Conservation (phyloP, 345 rosid genomes). For the Populus nigra region DNA sequence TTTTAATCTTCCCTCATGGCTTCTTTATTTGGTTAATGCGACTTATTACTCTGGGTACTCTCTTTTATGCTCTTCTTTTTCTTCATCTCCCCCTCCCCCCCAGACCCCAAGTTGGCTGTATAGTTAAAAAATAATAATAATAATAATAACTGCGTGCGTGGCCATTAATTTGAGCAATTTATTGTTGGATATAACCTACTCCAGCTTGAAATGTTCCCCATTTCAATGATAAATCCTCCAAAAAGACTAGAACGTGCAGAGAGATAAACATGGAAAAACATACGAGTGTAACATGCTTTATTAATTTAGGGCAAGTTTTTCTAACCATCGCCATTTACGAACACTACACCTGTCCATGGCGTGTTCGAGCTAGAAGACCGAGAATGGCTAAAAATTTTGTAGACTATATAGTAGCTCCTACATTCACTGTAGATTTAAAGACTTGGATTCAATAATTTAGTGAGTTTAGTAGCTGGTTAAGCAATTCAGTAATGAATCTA, state of each 20-base stretch:
- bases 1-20: constrained; percentile 24
- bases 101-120: neutral
- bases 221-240: neutral
- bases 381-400: neutral
- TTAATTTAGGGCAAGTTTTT: neutral
- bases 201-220: neutral
- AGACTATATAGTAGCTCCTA: constrained; percentile 9
- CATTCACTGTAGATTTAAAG: constrained; percentile 15
- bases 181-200: neutral
- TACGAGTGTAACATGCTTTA: neutral
- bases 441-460: neutral
- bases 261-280: neutral
- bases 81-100: neutral
- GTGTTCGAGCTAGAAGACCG: constrained; percentile 19
- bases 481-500: constrained; percentile 25
- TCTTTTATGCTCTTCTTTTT: constrained; percentile 10
- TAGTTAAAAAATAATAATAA: neutral
- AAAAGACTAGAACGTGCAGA: neutral
- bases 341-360: neutral
- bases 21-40: constrained; percentile 25
- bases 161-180: neutral
- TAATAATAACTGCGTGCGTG: no score
- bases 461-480: constrained; percentile 1
- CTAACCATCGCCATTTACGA: neutral
- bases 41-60: constrained; percentile 19